Percentiles rank a stretch among this genome's conserved stretches.
These are phyloP conservation scores for Dactylellina cionopaga DNA, from an alignment of 2,329 filamentous ascomycete species.

Conservation along the genomic window DNA sequence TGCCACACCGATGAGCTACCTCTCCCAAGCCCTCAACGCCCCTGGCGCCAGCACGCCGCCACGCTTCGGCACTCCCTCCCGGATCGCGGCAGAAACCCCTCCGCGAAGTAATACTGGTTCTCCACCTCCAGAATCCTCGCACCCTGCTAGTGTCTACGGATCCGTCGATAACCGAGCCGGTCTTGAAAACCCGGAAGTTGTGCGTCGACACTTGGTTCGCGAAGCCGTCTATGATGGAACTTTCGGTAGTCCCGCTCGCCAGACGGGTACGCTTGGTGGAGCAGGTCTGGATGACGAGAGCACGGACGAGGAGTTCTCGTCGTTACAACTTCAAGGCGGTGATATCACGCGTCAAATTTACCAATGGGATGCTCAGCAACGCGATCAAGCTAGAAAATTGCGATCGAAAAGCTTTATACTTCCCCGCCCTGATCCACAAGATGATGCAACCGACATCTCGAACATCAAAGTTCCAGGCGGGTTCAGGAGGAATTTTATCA, in stretches of 20 bases:
- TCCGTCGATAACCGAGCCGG: constrained; percentile 79
- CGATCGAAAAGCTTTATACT: constrained; percentile 88
- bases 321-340: constrained; percentile 88
- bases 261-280: constrained; percentile 56
- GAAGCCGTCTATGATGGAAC: constrained; percentile 62
- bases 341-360: constrained; percentile 96
- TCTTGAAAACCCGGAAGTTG: constrained; percentile 88
- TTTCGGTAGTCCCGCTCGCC: constrained; percentile 55
- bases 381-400: constrained; percentile 70
- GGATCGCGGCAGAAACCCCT: constrained; percentile 58
- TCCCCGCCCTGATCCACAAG: constrained; percentile 79
- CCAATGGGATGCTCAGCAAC: constrained; percentile 87
- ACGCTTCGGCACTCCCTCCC: constrained; percentile 73
- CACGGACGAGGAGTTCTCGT: constrained; percentile 77
- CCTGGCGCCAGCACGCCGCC: constrained; percentile 73
- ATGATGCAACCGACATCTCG: constrained; percentile 83
- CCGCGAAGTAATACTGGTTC: constrained; percentile 63
- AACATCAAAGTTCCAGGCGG: constrained; percentile 93
- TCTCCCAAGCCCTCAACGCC: constrained; percentile 71
- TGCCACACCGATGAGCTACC: constrained; percentile 67
- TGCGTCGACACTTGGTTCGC: constrained; percentile 83
- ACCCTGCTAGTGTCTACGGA: constrained; percentile 76
- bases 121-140: constrained; percentile 62
- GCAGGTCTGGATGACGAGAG: constrained; percentile 68
- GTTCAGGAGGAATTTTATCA: constrained; percentile 88